These are phyloP conservation scores for Yueomyces sinensis DNA, from an alignment of 805 yeast genomes.

Conservation along the genomic window DNA sequence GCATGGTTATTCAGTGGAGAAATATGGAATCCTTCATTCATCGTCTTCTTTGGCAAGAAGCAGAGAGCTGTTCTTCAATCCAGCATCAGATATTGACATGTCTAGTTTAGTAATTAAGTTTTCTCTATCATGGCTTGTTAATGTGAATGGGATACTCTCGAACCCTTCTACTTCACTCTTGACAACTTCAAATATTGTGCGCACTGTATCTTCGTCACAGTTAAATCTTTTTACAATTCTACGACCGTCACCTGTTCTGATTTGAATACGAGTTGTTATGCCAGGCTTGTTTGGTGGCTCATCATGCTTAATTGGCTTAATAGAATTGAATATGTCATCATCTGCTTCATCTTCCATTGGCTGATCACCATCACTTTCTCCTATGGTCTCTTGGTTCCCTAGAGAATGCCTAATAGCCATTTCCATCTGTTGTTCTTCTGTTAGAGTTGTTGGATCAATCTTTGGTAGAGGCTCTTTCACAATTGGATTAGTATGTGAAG, in stretches of 20 bases:
- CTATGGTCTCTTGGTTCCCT: slow-evolving; percentile 19
- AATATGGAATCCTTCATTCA: slow-evolving; percentile 1
- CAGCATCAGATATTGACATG: slow-evolving; percentile 54
- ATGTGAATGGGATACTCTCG: slow-evolving; percentile 34
- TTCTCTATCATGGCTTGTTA: slow-evolving; percentile 41
- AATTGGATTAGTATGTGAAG: slow-evolving; percentile 50
- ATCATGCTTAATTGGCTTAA: slow-evolving; percentile 36
- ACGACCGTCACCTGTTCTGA: slow-evolving; percentile 81
- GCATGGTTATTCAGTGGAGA: too few species aligned
- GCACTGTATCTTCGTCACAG: slow-evolving; percentile 40
- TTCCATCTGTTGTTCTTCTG: slow-evolving; percentile 78
- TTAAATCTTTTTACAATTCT: slow-evolving; percentile 62
- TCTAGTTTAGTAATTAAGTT: slow-evolving; percentile 43
- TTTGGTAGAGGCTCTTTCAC: slow-evolving; percentile 42
- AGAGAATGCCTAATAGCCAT: slow-evolving; percentile 61
- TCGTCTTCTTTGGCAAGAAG: slow-evolving; percentile 41
- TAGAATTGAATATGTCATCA: slow-evolving; percentile 35
- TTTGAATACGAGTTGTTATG: slow-evolving; percentile 63
- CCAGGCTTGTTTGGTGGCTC: slow-evolving; percentile 52
- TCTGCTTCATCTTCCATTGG: slow-evolving; percentile 9
- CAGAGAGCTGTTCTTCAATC: slow-evolving; percentile 70
- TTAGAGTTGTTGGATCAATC: slow-evolving; percentile 48
- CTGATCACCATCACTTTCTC: slow-evolving; percentile 4
- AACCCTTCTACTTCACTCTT: slow-evolving; percentile 41
- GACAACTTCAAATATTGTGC: slow-evolving; percentile 47